Percentiles rank a stretch among this genome's conserved stretches.
These are phyloP conservation scores for Acer saccharum DNA, from an alignment of 345 rosid genomes.

Conservation along the genomic window DNA sequence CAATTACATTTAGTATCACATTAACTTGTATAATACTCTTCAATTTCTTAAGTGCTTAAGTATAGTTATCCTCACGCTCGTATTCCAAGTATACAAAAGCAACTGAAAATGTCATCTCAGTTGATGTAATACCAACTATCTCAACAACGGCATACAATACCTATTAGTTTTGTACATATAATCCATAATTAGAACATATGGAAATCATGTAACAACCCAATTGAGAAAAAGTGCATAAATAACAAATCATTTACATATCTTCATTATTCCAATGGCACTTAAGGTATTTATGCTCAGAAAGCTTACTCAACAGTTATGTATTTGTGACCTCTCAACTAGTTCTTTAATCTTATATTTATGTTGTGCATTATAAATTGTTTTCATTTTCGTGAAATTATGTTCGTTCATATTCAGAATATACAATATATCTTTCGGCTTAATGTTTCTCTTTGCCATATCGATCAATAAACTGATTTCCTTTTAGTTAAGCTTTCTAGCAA, in stretches of 20 bases:
- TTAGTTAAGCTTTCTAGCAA: too few relatives aligned
- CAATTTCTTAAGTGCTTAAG: neutral
- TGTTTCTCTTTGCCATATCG: too few relatives aligned
- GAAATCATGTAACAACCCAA: conserved; percentile 15
- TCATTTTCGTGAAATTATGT: too few relatives aligned
- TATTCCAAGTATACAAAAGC: neutral
- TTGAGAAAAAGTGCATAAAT: conserved; percentile 4
- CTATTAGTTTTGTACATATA: conserved; percentile 14
- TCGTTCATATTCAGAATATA: too few relatives aligned
- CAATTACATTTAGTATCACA: neutral
- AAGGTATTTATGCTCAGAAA: neutral
- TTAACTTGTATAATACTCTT: neutral
- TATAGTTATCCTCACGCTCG: neutral
- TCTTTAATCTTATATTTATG: neutral
- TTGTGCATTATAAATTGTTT: too few relatives aligned
- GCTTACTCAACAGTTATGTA: conserved; percentile 13
- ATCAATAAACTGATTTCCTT: too few relatives aligned
- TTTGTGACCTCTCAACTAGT: conserved; percentile 15
- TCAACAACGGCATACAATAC: conserved; percentile 10
- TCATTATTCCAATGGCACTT: neutral
- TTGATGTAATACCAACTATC: conserved; percentile 22
- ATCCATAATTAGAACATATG: conserved; percentile 12
- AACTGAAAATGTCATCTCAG: neutral
- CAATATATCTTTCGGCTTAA: too few relatives aligned
- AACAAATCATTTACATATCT: conserved; percentile 10